phyloP scores from a whole-genome alignment of 768 basidiomycete genomes.

The Coprinellus aureogranulatus region DNA sequence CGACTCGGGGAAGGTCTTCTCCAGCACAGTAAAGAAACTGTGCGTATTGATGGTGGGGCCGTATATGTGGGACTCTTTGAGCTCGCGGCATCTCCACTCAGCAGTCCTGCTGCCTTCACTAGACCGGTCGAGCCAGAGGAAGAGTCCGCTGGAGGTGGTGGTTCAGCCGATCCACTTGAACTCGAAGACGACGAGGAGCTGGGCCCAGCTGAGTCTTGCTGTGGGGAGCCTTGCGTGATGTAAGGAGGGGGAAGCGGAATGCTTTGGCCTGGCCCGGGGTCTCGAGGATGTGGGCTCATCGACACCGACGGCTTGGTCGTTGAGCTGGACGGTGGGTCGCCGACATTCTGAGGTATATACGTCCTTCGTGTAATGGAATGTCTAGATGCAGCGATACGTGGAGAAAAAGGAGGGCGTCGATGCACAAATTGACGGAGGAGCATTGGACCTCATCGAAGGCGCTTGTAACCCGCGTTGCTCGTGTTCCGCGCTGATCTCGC shows the following conservation, averaged over 20 bases:
- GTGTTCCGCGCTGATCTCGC: too few species aligned
- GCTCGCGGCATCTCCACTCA: conserved; percentile 8
- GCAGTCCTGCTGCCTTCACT: not conserved
- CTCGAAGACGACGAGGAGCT: conserved; percentile 9
- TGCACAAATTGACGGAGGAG: not conserved
- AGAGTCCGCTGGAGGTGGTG: conserved; percentile 10
- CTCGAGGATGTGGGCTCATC: conserved; percentile 20
- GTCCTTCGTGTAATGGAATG: not conserved
- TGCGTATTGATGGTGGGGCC: conserved; percentile 80
- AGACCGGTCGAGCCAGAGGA: not conserved
- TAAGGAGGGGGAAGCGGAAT: not conserved
- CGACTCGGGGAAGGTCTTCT: conserved; percentile 69
- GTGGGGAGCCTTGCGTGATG: conserved; percentile 1
- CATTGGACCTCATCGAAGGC: not conserved
- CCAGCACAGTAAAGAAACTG: conserved; percentile 67
- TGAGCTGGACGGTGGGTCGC: conserved; percentile 15
- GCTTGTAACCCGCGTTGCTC: not conserved
- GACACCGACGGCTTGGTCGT: conserved; percentile 11
- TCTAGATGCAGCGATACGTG: not conserved
- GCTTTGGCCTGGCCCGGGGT: conserved; percentile 15
- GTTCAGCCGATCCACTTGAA: conserved; percentile 1
- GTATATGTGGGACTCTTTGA: conserved; percentile 42
- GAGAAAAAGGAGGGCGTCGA: not conserved
- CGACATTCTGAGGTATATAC: conserved; percentile 2
- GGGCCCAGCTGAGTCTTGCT: conserved; percentile 13